These are phyloP conservation scores for Taphrina pruni DNA, from an alignment of 1,139 yeast species.

Conservation along the genomic window DNA sequence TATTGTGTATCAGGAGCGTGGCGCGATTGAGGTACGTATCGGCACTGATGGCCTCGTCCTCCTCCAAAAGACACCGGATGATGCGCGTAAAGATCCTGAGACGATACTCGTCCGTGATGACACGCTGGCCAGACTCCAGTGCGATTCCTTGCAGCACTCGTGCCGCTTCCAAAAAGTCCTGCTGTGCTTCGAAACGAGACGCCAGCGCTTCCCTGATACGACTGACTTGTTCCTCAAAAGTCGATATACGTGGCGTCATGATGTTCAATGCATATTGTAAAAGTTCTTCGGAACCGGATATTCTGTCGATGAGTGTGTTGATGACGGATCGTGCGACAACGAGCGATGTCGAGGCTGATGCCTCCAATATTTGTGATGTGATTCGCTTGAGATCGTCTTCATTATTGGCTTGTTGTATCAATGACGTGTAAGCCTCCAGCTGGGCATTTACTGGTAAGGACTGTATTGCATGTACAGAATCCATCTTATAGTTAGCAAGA, in stretches of 20 bases:
- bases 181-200: slow-evolving; percentile 48
- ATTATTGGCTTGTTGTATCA: slow-evolving; percentile 3
- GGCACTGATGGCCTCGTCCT: slow-evolving; percentile 51
- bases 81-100: slow-evolving; percentile 50
- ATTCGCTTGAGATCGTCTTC: slow-evolving; percentile 9
- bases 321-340: slow-evolving; percentile 25
- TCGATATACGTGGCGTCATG: slow-evolving; percentile 47
- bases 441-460: neutral
- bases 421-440: slow-evolving; percentile 12
- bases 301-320: neutral
- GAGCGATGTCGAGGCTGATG: slow-evolving; percentile 4
- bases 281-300: slow-evolving; percentile 16
- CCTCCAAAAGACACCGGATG: slow-evolving; percentile 50
- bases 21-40: slow-evolving; percentile 51
- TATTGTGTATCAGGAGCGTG: slow-evolving; percentile 47
- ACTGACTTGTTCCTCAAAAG: slow-evolving; percentile 50
- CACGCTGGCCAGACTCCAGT: slow-evolving; percentile 47
- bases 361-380: neutral
- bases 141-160: slow-evolving; percentile 48
- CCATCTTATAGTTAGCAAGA: neutral
- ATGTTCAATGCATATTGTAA: slow-evolving; percentile 39
- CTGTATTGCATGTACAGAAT: neutral
- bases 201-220: slow-evolving; percentile 49
- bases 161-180: slow-evolving; percentile 49
- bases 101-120: slow-evolving; percentile 48